A percentile compares a stretch with the other conserved stretches of the same genome.
phyloP scores from a whole-genome alignment of 305 asterid species.

The Plantago lanceolata region DNA sequence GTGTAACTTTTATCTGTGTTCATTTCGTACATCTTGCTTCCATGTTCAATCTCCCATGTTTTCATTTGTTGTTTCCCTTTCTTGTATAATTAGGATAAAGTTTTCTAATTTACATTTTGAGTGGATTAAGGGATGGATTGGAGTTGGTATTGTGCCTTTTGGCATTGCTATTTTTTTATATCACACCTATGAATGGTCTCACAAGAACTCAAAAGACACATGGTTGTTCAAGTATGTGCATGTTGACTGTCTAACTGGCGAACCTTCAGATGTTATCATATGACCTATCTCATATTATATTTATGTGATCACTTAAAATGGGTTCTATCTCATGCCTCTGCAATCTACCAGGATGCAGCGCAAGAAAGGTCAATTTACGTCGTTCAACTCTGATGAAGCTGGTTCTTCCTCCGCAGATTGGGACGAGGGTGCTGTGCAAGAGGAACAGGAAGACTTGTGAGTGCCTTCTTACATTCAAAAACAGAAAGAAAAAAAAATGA shows the following conservation, averaged over 20 bases:
- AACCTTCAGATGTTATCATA: not conserved
- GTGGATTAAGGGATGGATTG: too few relatives aligned
- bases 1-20: too few relatives aligned
- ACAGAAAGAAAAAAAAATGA: too few relatives aligned
- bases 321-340: slow-evolving; percentile 12
- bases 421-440: slow-evolving; percentile 54
- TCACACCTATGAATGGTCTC: not conserved
- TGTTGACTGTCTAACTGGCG: not conserved
- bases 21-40: too few relatives aligned
- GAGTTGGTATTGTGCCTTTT: too few relatives aligned
- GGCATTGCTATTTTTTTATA: not conserved
- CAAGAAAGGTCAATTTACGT: slow-evolving; percentile 95
- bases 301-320: slow-evolving; percentile 14
- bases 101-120: too few relatives aligned
- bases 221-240: not conserved
- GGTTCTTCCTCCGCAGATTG: slow-evolving; percentile 78
- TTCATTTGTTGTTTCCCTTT: too few relatives aligned
- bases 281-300: not conserved
- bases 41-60: too few relatives aligned
- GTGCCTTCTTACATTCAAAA: slow-evolving; percentile 27
- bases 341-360: slow-evolving; percentile 86
- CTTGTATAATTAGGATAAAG: too few relatives aligned
- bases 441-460: slow-evolving; percentile 85
- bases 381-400: slow-evolving; percentile 69
- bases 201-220: not conserved